Base-by-base conservation (phyloP, 495 filamentous ascomycete genomes). In the Xylaria palmicola region DNA sequence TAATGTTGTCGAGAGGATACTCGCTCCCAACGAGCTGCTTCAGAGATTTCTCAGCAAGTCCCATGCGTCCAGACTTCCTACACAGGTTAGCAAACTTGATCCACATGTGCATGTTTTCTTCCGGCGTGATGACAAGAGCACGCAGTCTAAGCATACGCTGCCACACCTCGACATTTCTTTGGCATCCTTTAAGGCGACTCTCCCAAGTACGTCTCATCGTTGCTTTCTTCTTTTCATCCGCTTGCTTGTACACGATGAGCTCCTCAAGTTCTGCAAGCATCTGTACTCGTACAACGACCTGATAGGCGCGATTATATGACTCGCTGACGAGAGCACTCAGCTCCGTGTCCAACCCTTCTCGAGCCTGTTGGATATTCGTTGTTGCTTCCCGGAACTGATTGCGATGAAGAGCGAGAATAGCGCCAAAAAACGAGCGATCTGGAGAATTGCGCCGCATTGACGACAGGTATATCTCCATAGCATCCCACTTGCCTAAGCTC, bases 241-340 rank as follows among this genome's bases (percentile, higher is more conserved):
- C 89, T 67, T 97, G 93, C 76, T 99, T 98, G 77, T 98, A 99
- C 4, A 86, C 85, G 65, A 99, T 98, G 66, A 99, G 93, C 72
- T 99, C 94, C 72, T 99, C 94, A 4, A 99, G 82, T 72, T 99
- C 94, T 3, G 94, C 94, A 67, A 99, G 86, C 94, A 98, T 98
- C 73, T 99, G 94, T 5, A 98, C 92, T 19, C 94, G 87, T 30
- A 99, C 93, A 37, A 99, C 91, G 20, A 96, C 92, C 59, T 92
- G 86, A 70, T 99, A 99, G 10, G 94, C 95, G 44, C 94, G 85
- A 63, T 94, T 96, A 74, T 99, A 99, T 9, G 91, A 96, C 70
- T 99, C 94, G 62, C 92, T 92, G 29, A 99, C 86, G 15, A 99
- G 81, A 9, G 94, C 94, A 61, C 91, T 96, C 24, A 99, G 82